Evolutionary conservation across 2,329 filamentous ascomycete species (phyloP).

Genomic region (Claviceps lovelessii): DNA sequence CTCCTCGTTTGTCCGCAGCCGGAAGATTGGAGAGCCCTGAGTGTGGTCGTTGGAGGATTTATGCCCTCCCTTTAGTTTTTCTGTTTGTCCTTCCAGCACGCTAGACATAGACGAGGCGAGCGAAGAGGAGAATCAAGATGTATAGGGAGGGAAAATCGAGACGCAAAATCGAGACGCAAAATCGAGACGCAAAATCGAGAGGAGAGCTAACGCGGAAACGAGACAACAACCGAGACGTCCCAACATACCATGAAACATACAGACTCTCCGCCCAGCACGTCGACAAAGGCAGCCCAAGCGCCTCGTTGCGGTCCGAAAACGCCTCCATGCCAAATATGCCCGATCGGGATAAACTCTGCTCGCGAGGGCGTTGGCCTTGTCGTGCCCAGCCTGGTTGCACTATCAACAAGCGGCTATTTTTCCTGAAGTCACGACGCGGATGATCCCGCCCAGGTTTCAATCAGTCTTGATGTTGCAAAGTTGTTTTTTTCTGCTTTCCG

Average conservation of each 20-base stretch:
- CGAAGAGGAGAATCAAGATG: not conserved
- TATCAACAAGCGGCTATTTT: not conserved
- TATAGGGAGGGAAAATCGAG: too few species aligned
- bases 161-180: not conserved
- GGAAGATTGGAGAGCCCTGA: slow-evolving; percentile 19
- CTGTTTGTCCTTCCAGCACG: not conserved
- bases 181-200: not conserved
- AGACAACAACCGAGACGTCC: too few species aligned
- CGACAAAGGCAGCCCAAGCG: slow-evolving; percentile 17
- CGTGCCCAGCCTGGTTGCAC: not conserved
- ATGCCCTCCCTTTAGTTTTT: too few species aligned
- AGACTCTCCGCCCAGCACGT: slow-evolving; percentile 26
- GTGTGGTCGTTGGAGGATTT: not conserved
- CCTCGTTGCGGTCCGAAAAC: slow-evolving; percentile 16
- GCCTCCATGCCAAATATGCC: slow-evolving; percentile 26
- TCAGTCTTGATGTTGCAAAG: too few species aligned
- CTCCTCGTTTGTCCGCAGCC: slow-evolving; percentile 17
- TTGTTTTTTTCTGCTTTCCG: too few species aligned
- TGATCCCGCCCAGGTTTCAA: too few species aligned
- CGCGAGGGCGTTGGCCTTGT: not conserved
- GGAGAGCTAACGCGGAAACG: not conserved
- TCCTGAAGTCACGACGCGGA: not conserved
- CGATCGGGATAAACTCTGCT: slow-evolving; percentile 19
- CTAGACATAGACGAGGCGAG: too few species aligned
- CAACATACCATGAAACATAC: slow-evolving; percentile 23